Percentiles rank a stretch among this genome's conserved stretches.
phyloP scores from a whole-genome alignment of 441 rosid genomes.

The Metrosideros polymorpha region DNA sequence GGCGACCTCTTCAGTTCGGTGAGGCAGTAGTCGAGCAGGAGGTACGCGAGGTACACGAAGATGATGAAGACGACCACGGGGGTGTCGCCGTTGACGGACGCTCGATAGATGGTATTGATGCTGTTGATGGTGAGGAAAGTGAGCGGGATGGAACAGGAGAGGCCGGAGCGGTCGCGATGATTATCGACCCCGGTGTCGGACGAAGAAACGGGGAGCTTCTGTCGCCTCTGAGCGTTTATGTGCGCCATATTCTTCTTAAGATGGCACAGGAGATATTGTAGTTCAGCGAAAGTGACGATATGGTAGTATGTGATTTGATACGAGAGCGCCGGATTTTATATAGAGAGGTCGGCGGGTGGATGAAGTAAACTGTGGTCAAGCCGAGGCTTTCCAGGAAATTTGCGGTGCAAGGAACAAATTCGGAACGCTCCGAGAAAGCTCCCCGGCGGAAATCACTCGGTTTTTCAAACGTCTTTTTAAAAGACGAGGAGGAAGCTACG shows the following conservation, averaged over 20 bases:
- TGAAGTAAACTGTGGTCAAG: neutral
- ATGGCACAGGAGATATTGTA: accelerated
- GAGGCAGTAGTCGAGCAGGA: neutral
- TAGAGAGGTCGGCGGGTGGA: neutral
- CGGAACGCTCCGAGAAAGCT: neutral
- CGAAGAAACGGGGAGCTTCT: neutral
- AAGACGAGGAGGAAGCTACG: no score
- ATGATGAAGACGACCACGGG: neutral
- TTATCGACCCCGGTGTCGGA: neutral
- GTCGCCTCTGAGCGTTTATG: neutral
- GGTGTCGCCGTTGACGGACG: neutral
- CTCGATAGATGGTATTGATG: neutral
- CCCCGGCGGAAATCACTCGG: no score
- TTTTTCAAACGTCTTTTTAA: no score
- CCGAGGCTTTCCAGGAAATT: neutral
- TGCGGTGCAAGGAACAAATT: neutral
- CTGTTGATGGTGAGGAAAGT: neutral
- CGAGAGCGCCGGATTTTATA: neutral
- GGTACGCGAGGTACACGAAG: neutral
- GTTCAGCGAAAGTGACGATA: neutral
- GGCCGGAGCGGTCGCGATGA: neutral
- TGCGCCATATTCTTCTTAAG: neutral
- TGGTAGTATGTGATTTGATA: neutral
- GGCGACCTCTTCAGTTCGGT: neutral
- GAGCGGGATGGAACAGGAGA: neutral